Evolutionary conservation across 768 basidiomycete genomes (phyloP).

Genomic region (Atractiella rhizophila): DNA sequence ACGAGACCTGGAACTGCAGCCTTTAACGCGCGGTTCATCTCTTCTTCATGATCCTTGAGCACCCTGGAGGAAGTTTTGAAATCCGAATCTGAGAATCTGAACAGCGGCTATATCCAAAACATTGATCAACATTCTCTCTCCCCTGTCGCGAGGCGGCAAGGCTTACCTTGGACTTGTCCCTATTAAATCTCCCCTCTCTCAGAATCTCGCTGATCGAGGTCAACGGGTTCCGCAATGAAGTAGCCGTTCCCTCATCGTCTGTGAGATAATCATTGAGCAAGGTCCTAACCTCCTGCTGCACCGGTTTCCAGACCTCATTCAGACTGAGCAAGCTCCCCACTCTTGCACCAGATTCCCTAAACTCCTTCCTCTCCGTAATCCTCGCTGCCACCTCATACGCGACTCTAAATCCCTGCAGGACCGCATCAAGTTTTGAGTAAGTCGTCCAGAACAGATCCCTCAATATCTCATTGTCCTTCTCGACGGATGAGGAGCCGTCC

Average conservation of each 20-base stretch:
- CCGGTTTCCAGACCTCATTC: constrained; percentile 60
- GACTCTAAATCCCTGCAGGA: constrained; percentile 67
- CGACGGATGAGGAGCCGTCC: constrained; percentile 46
- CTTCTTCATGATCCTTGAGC: constrained; percentile 56
- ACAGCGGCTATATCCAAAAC: constrained; percentile 68
- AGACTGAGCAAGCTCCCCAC: constrained; percentile 37
- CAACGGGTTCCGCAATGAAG: constrained; percentile 61
- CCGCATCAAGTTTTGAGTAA: constrained; percentile 83
- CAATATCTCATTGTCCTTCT: constrained; percentile 58
- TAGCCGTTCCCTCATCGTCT: constrained; percentile 61
- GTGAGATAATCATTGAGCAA: constrained; percentile 43
- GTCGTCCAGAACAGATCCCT: constrained; percentile 89
- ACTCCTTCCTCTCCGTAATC: constrained; percentile 78
- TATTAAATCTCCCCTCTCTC: constrained; percentile 47
- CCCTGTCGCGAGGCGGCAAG: neutral
- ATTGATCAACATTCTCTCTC: neutral
- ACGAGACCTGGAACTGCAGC: constrained; percentile 87
- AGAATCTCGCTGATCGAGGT: constrained; percentile 83
- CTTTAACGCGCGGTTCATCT: constrained; percentile 52
- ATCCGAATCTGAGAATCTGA: constrained; percentile 80
- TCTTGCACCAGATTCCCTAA: constrained; percentile 63
- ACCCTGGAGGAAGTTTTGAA: constrained; percentile 38
- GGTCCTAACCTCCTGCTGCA: constrained; percentile 59
- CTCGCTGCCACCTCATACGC: constrained; percentile 72
- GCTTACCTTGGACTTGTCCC: constrained; percentile 55